These are phyloP conservation scores for Backusella liffmaniae DNA, from an alignment of 192 early-diverging fungal genomes.

Conservation along the genomic window DNA sequence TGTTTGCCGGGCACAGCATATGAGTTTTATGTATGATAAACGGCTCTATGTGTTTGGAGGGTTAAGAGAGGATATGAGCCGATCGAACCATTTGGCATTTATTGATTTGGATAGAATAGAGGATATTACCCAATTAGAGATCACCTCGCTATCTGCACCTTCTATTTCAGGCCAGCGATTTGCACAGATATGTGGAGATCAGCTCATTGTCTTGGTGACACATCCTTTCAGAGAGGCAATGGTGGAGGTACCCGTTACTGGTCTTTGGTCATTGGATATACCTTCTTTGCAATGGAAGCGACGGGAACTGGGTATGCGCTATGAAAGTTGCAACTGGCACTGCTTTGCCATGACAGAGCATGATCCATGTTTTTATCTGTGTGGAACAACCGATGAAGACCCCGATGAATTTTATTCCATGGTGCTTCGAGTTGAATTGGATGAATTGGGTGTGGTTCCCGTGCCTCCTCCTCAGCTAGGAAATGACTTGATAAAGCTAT, in stretches of 20 bases:
- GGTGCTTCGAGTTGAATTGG: slow-evolving; percentile 55
- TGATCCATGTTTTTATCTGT: slow-evolving; percentile 48
- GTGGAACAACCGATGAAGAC: slow-evolving; percentile 50
- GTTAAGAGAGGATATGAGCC: slow-evolving; percentile 54
- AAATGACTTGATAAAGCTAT: slow-evolving; percentile 43
- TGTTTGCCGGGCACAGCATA: slow-evolving; percentile 52
- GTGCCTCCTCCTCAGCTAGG: slow-evolving; percentile 51
- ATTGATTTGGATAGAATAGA: slow-evolving; percentile 48
- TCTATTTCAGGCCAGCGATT: slow-evolving; percentile 59
- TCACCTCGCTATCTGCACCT: slow-evolving; percentile 49
- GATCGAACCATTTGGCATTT: slow-evolving; percentile 51
- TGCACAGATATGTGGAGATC: slow-evolving; percentile 57
- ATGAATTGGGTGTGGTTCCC: slow-evolving; percentile 51
- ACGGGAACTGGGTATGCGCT: slow-evolving; percentile 30
- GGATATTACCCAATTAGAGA: slow-evolving; percentile 45
- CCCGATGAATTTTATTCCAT: slow-evolving; percentile 57
- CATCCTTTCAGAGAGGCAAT: slow-evolving; percentile 1
- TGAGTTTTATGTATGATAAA: slow-evolving; percentile 50
- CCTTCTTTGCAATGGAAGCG: slow-evolving; percentile 54
- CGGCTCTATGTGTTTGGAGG: slow-evolving; percentile 65
- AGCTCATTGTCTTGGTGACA: slow-evolving; percentile 51
- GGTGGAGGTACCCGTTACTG: slow-evolving; percentile 24
- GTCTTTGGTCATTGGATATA: slow-evolving; percentile 62
- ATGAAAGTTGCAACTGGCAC: slow-evolving; percentile 53
- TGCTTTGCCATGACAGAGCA: slow-evolving; percentile 60